phyloP scores from a whole-genome alignment of 371 early-diverging fungal genomes.

The Blyttiomyces sp. region DNA sequence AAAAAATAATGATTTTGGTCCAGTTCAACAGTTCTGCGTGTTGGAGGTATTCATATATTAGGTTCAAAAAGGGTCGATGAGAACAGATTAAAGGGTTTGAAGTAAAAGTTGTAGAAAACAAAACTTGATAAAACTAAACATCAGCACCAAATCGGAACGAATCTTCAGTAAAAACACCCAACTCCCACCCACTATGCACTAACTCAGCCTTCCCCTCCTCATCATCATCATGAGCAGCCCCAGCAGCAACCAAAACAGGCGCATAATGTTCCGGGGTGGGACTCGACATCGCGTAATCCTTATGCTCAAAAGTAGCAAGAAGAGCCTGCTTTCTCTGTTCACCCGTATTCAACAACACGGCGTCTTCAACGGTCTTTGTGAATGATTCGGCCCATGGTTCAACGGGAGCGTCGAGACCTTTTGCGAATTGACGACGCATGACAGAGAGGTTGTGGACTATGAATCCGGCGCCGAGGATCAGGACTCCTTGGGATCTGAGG shows the following conservation, averaged over 20 bases:
- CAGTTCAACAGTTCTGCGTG: too few species aligned
- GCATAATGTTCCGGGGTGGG: conserved; percentile 42
- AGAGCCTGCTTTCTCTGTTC: neutral
- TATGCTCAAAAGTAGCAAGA: neutral
- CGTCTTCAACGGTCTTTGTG: neutral
- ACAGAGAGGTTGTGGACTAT: conserved; percentile 30
- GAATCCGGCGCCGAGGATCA: conserved; percentile 38
- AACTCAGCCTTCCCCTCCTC: conserved; percentile 2
- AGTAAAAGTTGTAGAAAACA: too few species aligned
- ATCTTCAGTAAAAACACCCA: conserved; percentile 9
- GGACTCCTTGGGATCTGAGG: conserved; percentile 32
- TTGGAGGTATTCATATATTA: too few species aligned
- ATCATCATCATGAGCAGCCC: conserved; percentile 22
- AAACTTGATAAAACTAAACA: too few species aligned
- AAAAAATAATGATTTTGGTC: too few species aligned
- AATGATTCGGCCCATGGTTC: conserved; percentile 15
- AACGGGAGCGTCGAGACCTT: neutral
- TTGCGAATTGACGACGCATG: neutral
- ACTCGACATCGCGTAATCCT: conserved; percentile 16
- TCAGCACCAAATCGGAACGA: conserved; percentile 16
- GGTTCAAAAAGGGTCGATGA: too few species aligned
- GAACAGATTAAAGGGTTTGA: too few species aligned
- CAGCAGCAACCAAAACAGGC: conserved; percentile 39
- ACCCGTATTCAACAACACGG: neutral
- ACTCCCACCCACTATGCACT: conserved; percentile 7